A percentile compares a stretch with the other conserved stretches of the same genome.
phyloP scores from a whole-genome alignment of 2,329 filamentous ascomycete genomes.

The Hypocreales sp. region DNA sequence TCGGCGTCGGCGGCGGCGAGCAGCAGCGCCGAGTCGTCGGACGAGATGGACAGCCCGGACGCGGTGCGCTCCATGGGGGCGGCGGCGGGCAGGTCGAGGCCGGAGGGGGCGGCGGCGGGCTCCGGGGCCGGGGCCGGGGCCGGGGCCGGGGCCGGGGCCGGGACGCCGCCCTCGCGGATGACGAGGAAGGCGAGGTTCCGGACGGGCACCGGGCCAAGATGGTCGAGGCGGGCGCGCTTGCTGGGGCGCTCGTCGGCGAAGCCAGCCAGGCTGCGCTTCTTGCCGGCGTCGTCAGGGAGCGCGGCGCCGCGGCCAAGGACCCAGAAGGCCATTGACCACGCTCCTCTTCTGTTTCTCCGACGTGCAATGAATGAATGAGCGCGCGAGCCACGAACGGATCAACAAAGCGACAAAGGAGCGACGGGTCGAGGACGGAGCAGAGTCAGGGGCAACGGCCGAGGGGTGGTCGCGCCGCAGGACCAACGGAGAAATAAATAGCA shows the following conservation, averaged over 20 bases:
- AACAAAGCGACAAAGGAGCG: no score
- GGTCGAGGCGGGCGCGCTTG: neutral
- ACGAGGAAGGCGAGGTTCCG: slow-evolving; percentile 21
- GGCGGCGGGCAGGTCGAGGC: slow-evolving; percentile 3
- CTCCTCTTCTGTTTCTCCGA: no score
- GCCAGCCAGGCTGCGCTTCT: neutral
- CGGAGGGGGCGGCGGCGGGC: slow-evolving; percentile 2
- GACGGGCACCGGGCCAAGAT: slow-evolving; percentile 7
- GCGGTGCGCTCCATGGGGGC: slow-evolving; percentile 29
- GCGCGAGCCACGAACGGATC: no score
- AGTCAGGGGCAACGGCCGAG: no score
- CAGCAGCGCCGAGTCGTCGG: slow-evolving; percentile 16
- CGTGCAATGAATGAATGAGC: no score
- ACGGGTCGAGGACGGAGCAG: no score
- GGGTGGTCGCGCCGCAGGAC: no score
- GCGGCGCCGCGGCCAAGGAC: slow-evolving; percentile 17
- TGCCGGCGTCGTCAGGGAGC: slow-evolving; percentile 9
- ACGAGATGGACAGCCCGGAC: slow-evolving; percentile 31
- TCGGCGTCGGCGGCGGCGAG: slow-evolving; percentile 14
- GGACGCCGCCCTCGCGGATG: slow-evolving; percentile 17
- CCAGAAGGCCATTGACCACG: slow-evolving; percentile 25
- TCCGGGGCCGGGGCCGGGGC: slow-evolving; percentile 6
- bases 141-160: neutral
- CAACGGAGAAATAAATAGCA: no score
- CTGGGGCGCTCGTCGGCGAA: neutral